These are phyloP conservation scores for Odonthalia washingtoniensis DNA, from an alignment of 31 red algal species.

Conservation along the genomic window DNA sequence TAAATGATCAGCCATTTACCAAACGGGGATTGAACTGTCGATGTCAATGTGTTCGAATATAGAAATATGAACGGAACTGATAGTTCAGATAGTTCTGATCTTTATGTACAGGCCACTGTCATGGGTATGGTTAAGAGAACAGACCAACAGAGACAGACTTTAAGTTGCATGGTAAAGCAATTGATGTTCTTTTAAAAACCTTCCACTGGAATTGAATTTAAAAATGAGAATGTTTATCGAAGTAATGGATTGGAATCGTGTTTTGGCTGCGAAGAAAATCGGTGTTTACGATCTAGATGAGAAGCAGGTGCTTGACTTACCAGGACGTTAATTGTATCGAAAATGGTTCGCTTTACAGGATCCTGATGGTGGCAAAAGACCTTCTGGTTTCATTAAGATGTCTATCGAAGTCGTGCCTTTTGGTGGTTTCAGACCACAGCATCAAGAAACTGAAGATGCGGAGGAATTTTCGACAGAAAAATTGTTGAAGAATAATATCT, in stretches of 20 bases:
- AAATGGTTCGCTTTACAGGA: conserved; percentile 89
- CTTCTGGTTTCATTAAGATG: conserved; percentile 88
- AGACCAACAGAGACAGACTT: conserved; percentile 73
- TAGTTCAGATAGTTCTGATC: conserved; percentile 76
- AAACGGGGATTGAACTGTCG: conserved; percentile 91
- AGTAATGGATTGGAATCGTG: conserved; percentile 89
- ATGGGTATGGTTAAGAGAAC: conserved; percentile 81
- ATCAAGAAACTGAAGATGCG: conserved; percentile 71
- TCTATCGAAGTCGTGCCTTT: conserved; percentile 83
- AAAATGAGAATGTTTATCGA: conserved; percentile 78
- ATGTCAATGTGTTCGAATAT: conserved; percentile 77
- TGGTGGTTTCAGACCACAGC: conserved; percentile 65
- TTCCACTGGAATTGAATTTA: conserved; percentile 78
- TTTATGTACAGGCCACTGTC: conserved; percentile 67
- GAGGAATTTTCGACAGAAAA: conserved; percentile 74
- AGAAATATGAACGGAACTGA: conserved; percentile 75
- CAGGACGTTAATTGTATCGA: conserved; percentile 65
- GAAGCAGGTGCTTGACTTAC: conserved; percentile 72
- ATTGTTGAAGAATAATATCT: conserved; percentile 80
- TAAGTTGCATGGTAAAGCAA: conserved; percentile 90
- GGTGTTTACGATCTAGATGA: conserved; percentile 81
- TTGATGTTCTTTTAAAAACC: conserved; percentile 81
- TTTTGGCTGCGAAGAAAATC: conserved; percentile 66
- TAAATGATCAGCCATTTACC: conserved; percentile 37
- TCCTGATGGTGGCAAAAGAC: conserved; percentile 69